A percentile compares a stretch with the other conserved stretches of the same genome.
Evolutionary conservation across 2,329 filamentous ascomycete species (phyloP).

Genomic region (Botrytis sinoallii): DNA sequence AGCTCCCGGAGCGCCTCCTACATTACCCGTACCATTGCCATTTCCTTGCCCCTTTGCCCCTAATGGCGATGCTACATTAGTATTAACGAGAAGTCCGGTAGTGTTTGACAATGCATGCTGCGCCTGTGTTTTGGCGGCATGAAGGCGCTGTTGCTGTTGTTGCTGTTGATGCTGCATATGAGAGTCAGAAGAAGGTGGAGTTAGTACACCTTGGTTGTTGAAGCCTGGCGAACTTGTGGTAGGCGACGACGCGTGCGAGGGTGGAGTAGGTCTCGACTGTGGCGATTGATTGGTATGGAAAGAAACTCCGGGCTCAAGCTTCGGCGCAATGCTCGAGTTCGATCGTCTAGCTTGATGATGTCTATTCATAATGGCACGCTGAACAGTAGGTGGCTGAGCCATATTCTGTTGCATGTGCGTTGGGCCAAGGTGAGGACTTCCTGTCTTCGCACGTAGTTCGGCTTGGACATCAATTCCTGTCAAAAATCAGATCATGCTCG

Average conservation of each 20-base stretch:
- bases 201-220: conserved; percentile 54
- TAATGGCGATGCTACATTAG: conserved; percentile 30
- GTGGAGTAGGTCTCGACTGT: conserved; percentile 76
- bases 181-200: conserved; percentile 57
- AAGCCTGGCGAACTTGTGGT: conserved; percentile 61
- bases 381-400: conserved; percentile 72
- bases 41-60: conserved; percentile 37
- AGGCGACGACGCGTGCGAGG: conserved; percentile 73
- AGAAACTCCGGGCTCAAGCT: conserved; percentile 56
- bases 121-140: conserved; percentile 30
- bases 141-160: conserved; percentile 42
- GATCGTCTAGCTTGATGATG: conserved; percentile 69
- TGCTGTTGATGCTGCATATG: conserved; percentile 50
- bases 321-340: conserved; percentile 71
- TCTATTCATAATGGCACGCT: conserved; percentile 76
- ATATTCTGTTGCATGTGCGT: conserved; percentile 65
- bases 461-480: conserved; percentile 94
- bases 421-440: conserved; percentile 74
- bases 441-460: conserved; percentile 88
- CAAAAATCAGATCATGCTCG: conserved; percentile 21
- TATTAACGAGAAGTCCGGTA: conserved; percentile 29
- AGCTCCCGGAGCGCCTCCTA: conserved; percentile 41
- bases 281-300: conserved; percentile 48
- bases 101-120: conserved; percentile 32
- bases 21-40: conserved; percentile 38